Percentiles rank a stretch among this genome's conserved stretches.
phyloP scores from a whole-genome alignment of 2,329 filamentous ascomycete genomes.

The Penicillium sp. region DNA sequence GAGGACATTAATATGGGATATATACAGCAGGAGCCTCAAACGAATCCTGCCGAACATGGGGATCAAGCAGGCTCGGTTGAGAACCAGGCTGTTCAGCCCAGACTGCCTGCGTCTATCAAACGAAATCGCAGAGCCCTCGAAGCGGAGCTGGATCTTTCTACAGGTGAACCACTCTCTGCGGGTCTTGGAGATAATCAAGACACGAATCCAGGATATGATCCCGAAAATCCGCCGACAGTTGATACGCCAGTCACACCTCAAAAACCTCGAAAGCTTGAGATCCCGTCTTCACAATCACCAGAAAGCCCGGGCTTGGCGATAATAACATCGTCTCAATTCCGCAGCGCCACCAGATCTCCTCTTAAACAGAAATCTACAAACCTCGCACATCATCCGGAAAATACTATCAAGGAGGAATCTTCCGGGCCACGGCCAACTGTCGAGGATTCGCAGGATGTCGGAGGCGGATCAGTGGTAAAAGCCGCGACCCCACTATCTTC shows the following conservation, averaged over 20 bases:
- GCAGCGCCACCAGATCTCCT: slow-evolving; percentile 28
- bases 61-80: not conserved
- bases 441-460: slow-evolving; percentile 7
- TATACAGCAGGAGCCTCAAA: slow-evolving; percentile 25
- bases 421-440: not conserved
- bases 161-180: slow-evolving; percentile 20
- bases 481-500: slow-evolving; percentile 1
- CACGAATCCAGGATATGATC: not conserved
- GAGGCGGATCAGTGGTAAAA: not conserved
- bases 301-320: slow-evolving; percentile 40
- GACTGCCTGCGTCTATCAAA: slow-evolving; percentile 6
- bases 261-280: slow-evolving; percentile 32
- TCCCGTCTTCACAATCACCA: slow-evolving; percentile 45
- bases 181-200: slow-evolving; percentile 6
- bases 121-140: slow-evolving; percentile 14
- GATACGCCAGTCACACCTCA: slow-evolving; percentile 32
- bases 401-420: slow-evolving; percentile 24
- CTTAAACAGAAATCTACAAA: slow-evolving; percentile 15
- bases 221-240: not conserved
- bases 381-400: not conserved
- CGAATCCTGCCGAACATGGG: not conserved
- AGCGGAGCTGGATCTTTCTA: slow-evolving; percentile 22
- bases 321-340: slow-evolving; percentile 38
- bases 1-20: slow-evolving; percentile 37
- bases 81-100: not conserved